A percentile compares a stretch with the other conserved stretches of the same genome.
Conservation (phyloP, 306 rosid genomes). For the Prunus mira region DNA sequence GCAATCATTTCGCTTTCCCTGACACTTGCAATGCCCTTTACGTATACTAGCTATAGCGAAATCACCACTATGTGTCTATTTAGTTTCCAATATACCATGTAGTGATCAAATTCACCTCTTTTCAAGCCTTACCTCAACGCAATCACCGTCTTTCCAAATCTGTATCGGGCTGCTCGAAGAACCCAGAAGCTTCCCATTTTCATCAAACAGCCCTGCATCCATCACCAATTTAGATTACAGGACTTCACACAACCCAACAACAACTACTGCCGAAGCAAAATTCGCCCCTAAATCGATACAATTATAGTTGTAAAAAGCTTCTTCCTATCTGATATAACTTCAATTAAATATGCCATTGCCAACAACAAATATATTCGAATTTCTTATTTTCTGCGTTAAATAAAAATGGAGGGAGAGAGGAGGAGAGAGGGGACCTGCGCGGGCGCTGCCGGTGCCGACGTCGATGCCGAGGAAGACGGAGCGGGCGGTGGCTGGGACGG, state of each 20-base stretch:
- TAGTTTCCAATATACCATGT: not conserved
- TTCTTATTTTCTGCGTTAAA: not conserved
- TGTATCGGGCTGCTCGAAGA: slow-evolving; percentile 87
- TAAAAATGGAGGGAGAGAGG: not conserved
- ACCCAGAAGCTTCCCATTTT: slow-evolving; percentile 88
- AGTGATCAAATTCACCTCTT: slow-evolving; percentile 10
- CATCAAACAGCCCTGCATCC: slow-evolving; percentile 72
- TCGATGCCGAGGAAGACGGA: slow-evolving; percentile 82
- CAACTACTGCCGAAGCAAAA: not conserved
- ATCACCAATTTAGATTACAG: not conserved
- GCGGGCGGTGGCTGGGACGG: slow-evolving; percentile 25
- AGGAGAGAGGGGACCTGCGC: slow-evolving; percentile 55
- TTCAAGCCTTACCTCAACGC: slow-evolving; percentile 57
- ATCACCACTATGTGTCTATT: not conserved
- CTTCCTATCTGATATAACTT: not conserved
- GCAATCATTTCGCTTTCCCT: slow-evolving; percentile 22
- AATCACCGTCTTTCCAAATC: slow-evolving; percentile 84
- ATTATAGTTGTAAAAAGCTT: not conserved
- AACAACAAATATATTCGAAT: not conserved
- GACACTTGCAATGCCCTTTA: not conserved
- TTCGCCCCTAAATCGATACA: not conserved
- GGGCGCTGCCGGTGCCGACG: slow-evolving; percentile 96
- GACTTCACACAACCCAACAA: not conserved
- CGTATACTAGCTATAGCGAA: not conserved
- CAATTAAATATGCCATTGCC: not conserved